Evolutionary conservation across 73 alveolate species (phyloP), one percentile per base, ranked within the genome.

Genomic region (Paramecium biaurelia): DNA sequence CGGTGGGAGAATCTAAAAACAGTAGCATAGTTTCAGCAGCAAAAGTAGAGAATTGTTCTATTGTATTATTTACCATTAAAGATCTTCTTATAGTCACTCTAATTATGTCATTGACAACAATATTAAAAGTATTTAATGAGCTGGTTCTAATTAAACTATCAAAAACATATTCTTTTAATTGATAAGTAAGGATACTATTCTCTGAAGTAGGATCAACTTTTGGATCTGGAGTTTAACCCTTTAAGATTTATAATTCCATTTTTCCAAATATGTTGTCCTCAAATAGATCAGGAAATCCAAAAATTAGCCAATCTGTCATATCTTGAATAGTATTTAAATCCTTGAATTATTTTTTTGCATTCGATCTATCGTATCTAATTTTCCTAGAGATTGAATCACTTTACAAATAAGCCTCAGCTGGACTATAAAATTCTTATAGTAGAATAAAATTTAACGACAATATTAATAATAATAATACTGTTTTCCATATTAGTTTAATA

Each of bases 401-500:
- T 42, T 79, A 21, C 10, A 24, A 42, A 24, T 38, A 79, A 15
- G 90, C 90, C 11, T 79, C 49, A 9, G 24, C 42, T 12, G 90
- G 90, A 43, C 49, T 47, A 79, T 79, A 79, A 79, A 79, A 79
- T 11, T 79, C 70, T 79, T 79, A 8, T 15, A 79, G 14, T 0
- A 79, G 28, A 2, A 79, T 79, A 21, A 79, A 79, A 20, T 79
- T 79, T 26, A 79, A 21, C 18, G 90, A 43, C 7, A 79, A 63
- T 20, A 79, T 79, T 4, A 38, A 20, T 12, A 79, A 23, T 24
- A 79, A 79, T 6, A 79, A 15, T 8, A 79, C 56, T 10, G 90
- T 79, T 79, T 79, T 79, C 90, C 90, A 79, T 18, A 79, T 79
- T n/a, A 79, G 23, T 20, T 79, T 79, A 10, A 79, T 47, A 7